These are phyloP conservation scores for Zymoseptoria passerinii DNA, from an alignment of 2,329 filamentous ascomycete genomes.

Conservation along the genomic window DNA sequence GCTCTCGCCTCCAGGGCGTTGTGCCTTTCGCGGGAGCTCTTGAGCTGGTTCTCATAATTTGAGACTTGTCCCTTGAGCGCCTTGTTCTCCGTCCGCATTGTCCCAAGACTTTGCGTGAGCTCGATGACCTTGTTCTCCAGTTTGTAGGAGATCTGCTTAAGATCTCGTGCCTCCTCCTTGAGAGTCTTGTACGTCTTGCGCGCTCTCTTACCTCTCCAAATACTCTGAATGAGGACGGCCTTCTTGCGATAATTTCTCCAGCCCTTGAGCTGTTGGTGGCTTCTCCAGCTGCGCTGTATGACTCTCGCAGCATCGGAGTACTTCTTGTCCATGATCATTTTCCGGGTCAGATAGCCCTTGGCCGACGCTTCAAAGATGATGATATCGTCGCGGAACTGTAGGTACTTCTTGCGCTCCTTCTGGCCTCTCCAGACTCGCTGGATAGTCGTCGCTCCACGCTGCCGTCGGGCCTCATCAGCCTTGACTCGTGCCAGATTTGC, in stretches of 20 bases:
- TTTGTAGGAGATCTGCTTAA: slow-evolving; percentile 99
- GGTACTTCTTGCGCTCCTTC: slow-evolving; percentile 76
- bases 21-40: slow-evolving; percentile 89
- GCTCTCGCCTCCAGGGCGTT: slow-evolving; percentile 81
- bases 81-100: slow-evolving; percentile 93
- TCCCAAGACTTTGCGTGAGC: slow-evolving; percentile 84
- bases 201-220: slow-evolving; percentile 81
- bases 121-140: slow-evolving; percentile 99
- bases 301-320: slow-evolving; percentile 82
- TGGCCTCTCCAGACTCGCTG: slow-evolving; percentile 91
- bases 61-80: slow-evolving; percentile 77
- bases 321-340: slow-evolving; percentile 86
- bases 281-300: slow-evolving; percentile 87
- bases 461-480: slow-evolving; percentile 70
- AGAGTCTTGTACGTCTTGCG: slow-evolving; percentile 80
- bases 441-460: slow-evolving; percentile 86
- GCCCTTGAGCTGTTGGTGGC: slow-evolving; percentile 63
- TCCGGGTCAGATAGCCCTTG: slow-evolving; percentile 85
- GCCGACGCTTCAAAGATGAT: slow-evolving; percentile 81
- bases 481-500: slow-evolving; percentile 69
- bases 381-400: slow-evolving; percentile 70
- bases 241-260: slow-evolving; percentile 90
- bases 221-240: slow-evolving; percentile 78
- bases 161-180: slow-evolving; percentile 90
- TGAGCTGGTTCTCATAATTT: slow-evolving; percentile 92